Conservation (phyloP, 257 asterid species). For the Gentiana dahurica region DNA sequence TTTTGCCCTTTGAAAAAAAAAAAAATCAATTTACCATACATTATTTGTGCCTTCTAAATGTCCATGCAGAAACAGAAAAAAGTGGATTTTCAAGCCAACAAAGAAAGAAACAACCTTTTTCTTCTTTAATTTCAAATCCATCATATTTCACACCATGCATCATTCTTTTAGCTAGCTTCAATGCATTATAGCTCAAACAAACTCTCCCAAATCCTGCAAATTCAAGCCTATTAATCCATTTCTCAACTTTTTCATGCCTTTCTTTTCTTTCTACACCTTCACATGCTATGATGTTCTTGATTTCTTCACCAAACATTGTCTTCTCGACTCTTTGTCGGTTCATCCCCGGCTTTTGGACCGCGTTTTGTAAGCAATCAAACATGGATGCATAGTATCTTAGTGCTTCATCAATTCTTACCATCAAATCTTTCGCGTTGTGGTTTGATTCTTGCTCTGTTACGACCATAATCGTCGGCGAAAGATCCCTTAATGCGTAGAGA, state of each 20-base stretch:
- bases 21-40: background rate
- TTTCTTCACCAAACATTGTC: slow-evolving; percentile 39
- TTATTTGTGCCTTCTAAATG: slow-evolving; percentile 25
- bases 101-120: slow-evolving; percentile 39
- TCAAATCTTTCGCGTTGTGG: slow-evolving; percentile 31
- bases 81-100: slow-evolving; percentile 63
- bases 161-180: slow-evolving; percentile 43
- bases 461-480: slow-evolving; percentile 44
- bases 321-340: slow-evolving; percentile 49
- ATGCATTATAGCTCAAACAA: slow-evolving; percentile 33
- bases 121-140: slow-evolving; percentile 38
- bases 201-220: slow-evolving; percentile 38
- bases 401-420: slow-evolving; percentile 40
- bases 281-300: slow-evolving; percentile 13
- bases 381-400: slow-evolving; percentile 41
- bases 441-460: slow-evolving; percentile 55
- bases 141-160: slow-evolving; percentile 35
- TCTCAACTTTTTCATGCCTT: slow-evolving; percentile 51
- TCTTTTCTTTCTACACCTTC: slow-evolving; percentile 41
- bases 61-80: slow-evolving; percentile 52
- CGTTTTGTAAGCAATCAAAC: slow-evolving; percentile 54
- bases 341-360: slow-evolving; percentile 21
- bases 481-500: slow-evolving; percentile 24
- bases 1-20: too few relatives aligned
- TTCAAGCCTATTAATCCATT: slow-evolving; percentile 44